Base-by-base conservation (phyloP, 192 early-diverging fungal genomes). In the Linnemannia schmuckeri region DNA sequence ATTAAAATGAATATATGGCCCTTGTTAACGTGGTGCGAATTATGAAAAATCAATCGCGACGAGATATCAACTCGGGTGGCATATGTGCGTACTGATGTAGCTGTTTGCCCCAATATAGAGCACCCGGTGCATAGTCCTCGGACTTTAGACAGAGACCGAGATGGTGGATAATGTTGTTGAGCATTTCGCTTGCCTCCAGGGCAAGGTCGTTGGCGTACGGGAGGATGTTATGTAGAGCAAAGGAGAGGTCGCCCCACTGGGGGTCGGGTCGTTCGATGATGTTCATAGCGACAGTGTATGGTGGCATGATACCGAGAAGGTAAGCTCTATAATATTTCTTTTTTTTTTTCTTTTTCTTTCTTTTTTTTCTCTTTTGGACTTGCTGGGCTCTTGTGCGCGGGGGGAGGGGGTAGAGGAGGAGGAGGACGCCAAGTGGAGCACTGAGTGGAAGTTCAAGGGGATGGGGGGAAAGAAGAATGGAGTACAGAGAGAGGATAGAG, bases 31-130 rank as follows among this genome's bases (percentile, higher is more conserved):
- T 61, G n/a, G 30, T 40, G 38, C 38, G 24, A 52, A 18, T 52
- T 4, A 52, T 49, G 47, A 49, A 12, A 10, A 33, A 7, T 0
- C 10, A 17, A 49, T 52, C 18, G 20, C 20, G 18, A 52, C 49
- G 49, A 52, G 49, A 18, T 3, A 6, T 52, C 49, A 52, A 22
- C 49, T 52, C 49, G 15, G 20, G 49, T 52, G 49, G 18, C 49
- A 6, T 22, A 41, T 8, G 42, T 42, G 6, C 88, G 52, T 91
- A 95, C 94, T 90, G 87, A 72, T 82, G 90, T 42, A 95, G 78
- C 63, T 90, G 91, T 82, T 88, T 90, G 24, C 90, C 89, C 95
- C 95, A 95, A 63, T 88, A 77, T 47, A 92, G 42, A 72, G 87
- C 87, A 2, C 94, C 93, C 18, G 90, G 88, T 0, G 88, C 82